phyloP scores from a whole-genome alignment of 257 asterid species.

The Thymus mandschuricus region DNA sequence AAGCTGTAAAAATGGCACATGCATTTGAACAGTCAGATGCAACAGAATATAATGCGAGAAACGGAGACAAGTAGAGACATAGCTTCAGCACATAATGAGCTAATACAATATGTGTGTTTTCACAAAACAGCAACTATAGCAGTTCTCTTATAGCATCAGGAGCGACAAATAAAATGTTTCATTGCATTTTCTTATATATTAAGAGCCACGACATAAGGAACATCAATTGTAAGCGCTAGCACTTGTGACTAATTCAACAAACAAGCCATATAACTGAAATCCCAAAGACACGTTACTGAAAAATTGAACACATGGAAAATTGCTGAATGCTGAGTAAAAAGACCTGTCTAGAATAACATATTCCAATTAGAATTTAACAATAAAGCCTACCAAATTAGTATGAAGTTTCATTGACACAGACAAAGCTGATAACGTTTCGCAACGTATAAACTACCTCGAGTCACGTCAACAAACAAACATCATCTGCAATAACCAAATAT shows the following conservation, averaged over 20 bases:
- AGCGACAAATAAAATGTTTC: neutral
- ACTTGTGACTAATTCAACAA: neutral
- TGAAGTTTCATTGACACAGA: neutral
- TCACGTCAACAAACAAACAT: slow-evolving; percentile 15
- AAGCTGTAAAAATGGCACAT: neutral
- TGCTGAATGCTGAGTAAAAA: neutral
- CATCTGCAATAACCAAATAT: slow-evolving; percentile 1
- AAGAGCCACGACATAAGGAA: neutral
- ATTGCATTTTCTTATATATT: neutral
- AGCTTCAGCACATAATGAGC: neutral
- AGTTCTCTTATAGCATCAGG: neutral
- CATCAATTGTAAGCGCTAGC: neutral
- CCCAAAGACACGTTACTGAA: neutral
- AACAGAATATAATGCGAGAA: neutral
- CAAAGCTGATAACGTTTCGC: neutral
- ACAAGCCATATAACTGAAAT: neutral
- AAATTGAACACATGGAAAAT: neutral
- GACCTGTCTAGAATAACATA: neutral
- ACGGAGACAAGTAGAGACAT: neutral
- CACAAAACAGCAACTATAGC: neutral
- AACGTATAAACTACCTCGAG: neutral
- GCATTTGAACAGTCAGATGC: neutral
- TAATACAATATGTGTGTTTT: neutral
- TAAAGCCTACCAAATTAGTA: neutral
- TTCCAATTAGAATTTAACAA: neutral